phyloP scores from a whole-genome alignment of 495 filamentous ascomycete genomes.

The Penicillium coffeae region DNA sequence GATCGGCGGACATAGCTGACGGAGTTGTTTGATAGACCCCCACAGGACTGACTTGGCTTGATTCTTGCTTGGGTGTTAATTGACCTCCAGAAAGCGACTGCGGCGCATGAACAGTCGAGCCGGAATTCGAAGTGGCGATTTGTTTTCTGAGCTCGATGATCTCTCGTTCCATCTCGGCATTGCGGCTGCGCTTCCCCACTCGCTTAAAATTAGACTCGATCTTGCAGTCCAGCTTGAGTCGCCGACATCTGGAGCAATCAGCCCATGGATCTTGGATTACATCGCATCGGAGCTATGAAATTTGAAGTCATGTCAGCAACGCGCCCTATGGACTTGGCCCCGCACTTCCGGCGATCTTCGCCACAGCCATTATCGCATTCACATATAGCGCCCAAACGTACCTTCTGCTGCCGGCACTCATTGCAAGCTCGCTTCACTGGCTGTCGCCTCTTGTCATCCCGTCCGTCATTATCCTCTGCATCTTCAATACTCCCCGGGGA shows the following conservation, averaged over 20 bases:
- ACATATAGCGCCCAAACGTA: constrained; percentile 30
- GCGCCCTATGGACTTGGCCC: background rate
- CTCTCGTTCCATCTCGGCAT: constrained; percentile 83
- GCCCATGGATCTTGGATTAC: constrained; percentile 81
- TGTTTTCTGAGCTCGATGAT: constrained; percentile 62
- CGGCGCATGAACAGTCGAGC: constrained; percentile 41
- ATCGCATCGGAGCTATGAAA: constrained; percentile 75
- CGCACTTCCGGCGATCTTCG: background rate
- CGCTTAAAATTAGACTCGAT: constrained; percentile 95
- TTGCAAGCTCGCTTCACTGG: constrained; percentile 89
- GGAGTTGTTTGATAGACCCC: constrained; percentile 41
- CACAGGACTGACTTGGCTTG: constrained; percentile 44
- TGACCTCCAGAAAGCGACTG: constrained; percentile 47
- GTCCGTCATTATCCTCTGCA: constrained; percentile 54
- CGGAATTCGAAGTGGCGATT: constrained; percentile 46
- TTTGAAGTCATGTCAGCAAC: constrained; percentile 8
- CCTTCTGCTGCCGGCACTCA: constrained; percentile 94
- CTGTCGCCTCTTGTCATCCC: constrained; percentile 60
- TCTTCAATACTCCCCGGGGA: constrained; percentile 69
- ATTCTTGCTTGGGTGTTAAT: constrained; percentile 49
- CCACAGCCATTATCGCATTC: constrained; percentile 5
- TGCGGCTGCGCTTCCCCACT: constrained; percentile 82
- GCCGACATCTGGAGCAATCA: constrained; percentile 77
- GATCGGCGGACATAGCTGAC: constrained; percentile 44
- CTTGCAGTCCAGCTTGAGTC: constrained; percentile 81